Conservation (phyloP, 176 grass and related monocot species). For the Bolboschoenus planiculmis region DNA sequence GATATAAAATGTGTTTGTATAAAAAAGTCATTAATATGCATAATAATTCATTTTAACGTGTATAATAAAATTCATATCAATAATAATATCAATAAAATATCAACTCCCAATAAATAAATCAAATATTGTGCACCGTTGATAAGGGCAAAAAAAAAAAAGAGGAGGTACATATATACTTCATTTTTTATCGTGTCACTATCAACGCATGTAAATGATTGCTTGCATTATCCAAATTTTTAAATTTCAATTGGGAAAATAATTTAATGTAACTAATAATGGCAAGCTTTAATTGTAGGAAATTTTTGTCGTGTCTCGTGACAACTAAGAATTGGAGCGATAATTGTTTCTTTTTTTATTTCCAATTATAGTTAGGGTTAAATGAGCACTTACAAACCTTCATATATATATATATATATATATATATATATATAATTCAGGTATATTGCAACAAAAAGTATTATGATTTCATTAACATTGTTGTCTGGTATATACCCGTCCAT, state of each 20-base stretch:
- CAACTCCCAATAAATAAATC: too few relatives aligned
- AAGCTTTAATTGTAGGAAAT: not conserved
- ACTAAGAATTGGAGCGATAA: not conserved
- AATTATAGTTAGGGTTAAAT: too few relatives aligned
- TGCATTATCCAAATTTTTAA: conserved; percentile 7
- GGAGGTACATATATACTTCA: not conserved
- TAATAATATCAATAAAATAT: too few relatives aligned
- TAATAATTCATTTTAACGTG: too few relatives aligned
- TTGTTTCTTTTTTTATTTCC: not conserved
- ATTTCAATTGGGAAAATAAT: not conserved
- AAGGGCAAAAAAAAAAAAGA: not conserved
- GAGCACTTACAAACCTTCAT: too few relatives aligned
- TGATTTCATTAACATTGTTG: too few relatives aligned
- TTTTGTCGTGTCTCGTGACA: not conserved
- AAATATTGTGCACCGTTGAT: not conserved
- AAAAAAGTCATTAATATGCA: too few relatives aligned
- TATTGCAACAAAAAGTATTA: too few relatives aligned
- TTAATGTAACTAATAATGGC: not conserved
- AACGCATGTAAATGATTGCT: not conserved
- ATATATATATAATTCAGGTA: not conserved
- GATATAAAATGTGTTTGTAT: too few relatives aligned
- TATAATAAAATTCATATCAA: too few relatives aligned
- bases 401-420: not conserved
- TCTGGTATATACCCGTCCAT: too few relatives aligned
- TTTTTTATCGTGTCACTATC: not conserved